These are phyloP conservation scores for Daedalea quercina DNA, from an alignment of 768 basidiomycete species.

Conservation along the genomic window DNA sequence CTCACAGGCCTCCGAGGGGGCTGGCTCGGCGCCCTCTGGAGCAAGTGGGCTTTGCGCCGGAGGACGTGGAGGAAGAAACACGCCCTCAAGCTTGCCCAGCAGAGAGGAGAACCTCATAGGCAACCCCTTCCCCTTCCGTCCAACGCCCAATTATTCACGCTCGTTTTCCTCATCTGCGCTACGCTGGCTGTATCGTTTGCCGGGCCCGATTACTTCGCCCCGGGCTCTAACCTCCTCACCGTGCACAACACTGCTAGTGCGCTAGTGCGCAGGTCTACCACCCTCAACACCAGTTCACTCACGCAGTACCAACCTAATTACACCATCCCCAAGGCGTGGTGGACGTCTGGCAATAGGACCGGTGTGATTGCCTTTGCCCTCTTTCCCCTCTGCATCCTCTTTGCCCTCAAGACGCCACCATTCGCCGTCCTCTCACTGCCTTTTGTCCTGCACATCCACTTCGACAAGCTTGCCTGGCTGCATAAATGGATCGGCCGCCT, in stretches of 20 bases:
- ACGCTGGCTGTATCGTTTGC: slow-evolving; percentile 44
- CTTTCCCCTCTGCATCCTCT: slow-evolving; percentile 60
- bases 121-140: slow-evolving; percentile 49
- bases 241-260: slow-evolving; percentile 20
- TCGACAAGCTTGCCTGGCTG: slow-evolving; percentile 67
- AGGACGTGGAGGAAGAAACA: slow-evolving; percentile 51
- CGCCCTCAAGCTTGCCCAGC: slow-evolving; percentile 27
- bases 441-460: slow-evolving; percentile 55
- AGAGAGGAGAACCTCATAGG: slow-evolving; percentile 27
- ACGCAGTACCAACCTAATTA: slow-evolving; percentile 40
- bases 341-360: slow-evolving; percentile 61
- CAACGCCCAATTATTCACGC: slow-evolving; percentile 52
- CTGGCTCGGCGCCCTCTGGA: slow-evolving; percentile 45
- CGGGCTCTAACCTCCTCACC: slow-evolving; percentile 39
- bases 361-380: slow-evolving; percentile 70
- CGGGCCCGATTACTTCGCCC: slow-evolving; percentile 65
- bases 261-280: slow-evolving; percentile 1
- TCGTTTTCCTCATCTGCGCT: slow-evolving; percentile 36
- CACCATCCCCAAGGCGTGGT: slow-evolving; percentile 62
- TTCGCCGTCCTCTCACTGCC: slow-evolving; percentile 66
- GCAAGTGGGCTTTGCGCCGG: slow-evolving; percentile 50
- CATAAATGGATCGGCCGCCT: slow-evolving; percentile 70
- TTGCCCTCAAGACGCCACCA: slow-evolving; percentile 66
- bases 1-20: slow-evolving; percentile 36
- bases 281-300: slow-evolving; percentile 27